Evolutionary conservation across 345 rosid genomes (phyloP), one percentile per base, ranked within the genome.

Genomic region (Eucalyptus coolabah): DNA sequence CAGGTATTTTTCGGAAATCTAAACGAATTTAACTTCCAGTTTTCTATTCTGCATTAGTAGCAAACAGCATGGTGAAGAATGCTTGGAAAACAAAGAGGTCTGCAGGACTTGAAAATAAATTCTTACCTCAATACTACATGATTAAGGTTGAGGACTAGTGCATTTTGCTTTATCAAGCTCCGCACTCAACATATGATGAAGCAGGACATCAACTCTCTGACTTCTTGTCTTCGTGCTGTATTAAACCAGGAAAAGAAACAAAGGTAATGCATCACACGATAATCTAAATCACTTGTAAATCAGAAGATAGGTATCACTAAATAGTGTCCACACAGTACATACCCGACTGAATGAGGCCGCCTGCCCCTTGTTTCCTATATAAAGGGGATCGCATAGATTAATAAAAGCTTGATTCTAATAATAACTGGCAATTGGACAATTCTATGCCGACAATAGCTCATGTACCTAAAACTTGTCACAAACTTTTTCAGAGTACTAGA

Each of bases 151-250:
- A 7, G 92, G 49, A 56, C 51, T 54, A n/a, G 92, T 63, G 88
- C 92, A 86, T 50, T 86, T 89, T 45, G 91, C 87, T 88, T 91
- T 88, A 65, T 91, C 90, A 86, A 96, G 94, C 92, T 96, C 97
- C 2, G 96, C 86, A 86, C 99, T 96, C 94, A 97, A 88, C 95
- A 98, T 98, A 89, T 92, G 99, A 93, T 97, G 99, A 88, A 98
- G 98, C 90, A 98, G 99, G 50, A 90, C 72, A 91, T 98, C 98
- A 69, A 98, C 94, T 93, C 98, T 96, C 53, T 95, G 98, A 93
- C 99, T 96, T 77, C 97, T 94, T 87, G 95, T 92, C 94, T 97
- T 98, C 54, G 98, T 88, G 91, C 99, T 98, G 95, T 89, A 90
- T 49, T 88, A 89, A 53, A 80, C 89, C 83, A 53, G 30, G 67